A percentile compares a stretch with the other conserved stretches of the same genome.
phyloP scores from a whole-genome alignment of 2,329 filamentous ascomycete species.

The Tolypocladium sp. region DNA sequence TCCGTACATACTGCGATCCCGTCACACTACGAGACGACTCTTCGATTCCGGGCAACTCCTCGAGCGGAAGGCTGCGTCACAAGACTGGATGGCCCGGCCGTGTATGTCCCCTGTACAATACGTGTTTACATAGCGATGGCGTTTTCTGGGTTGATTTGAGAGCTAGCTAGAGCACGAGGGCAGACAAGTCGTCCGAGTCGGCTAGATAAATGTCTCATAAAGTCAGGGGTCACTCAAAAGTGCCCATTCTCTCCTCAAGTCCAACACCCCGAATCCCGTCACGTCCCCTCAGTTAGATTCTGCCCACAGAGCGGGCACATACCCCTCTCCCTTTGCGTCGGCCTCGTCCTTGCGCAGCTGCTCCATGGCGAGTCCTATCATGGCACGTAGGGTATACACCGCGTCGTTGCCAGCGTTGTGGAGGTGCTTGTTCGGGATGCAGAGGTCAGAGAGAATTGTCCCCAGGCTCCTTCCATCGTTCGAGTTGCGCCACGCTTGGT shows the following conservation, averaged over 20 bases:
- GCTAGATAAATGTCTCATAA: not conserved
- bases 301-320: slow-evolving; percentile 4
- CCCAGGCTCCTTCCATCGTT: slow-evolving; percentile 46
- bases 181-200: not conserved
- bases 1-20: not conserved
- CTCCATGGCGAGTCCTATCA: slow-evolving; percentile 42
- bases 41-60: not conserved
- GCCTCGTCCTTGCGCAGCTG: slow-evolving; percentile 11
- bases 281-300: not conserved
- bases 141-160: slow-evolving; percentile 22
- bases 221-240: not conserved
- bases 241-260: slow-evolving; percentile 3
- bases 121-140: slow-evolving; percentile 34
- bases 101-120: slow-evolving; percentile 26
- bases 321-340: slow-evolving; percentile 6
- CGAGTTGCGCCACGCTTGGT: slow-evolving; percentile 51
- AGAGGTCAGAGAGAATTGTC: slow-evolving; percentile 53
- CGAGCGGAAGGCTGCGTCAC: not conserved
- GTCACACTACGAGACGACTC: not conserved
- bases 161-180: slow-evolving; percentile 7
- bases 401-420: slow-evolving; percentile 89
- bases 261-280: not conserved
- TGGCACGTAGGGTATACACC: slow-evolving; percentile 64
- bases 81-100: slow-evolving; percentile 2
- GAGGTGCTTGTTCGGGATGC: slow-evolving; percentile 53